Percentiles rank a stretch among this genome's conserved stretches.
Evolutionary conservation across 78 protist genomes (phyloP).

Genomic region (Chrysochromulina parva): DNA sequence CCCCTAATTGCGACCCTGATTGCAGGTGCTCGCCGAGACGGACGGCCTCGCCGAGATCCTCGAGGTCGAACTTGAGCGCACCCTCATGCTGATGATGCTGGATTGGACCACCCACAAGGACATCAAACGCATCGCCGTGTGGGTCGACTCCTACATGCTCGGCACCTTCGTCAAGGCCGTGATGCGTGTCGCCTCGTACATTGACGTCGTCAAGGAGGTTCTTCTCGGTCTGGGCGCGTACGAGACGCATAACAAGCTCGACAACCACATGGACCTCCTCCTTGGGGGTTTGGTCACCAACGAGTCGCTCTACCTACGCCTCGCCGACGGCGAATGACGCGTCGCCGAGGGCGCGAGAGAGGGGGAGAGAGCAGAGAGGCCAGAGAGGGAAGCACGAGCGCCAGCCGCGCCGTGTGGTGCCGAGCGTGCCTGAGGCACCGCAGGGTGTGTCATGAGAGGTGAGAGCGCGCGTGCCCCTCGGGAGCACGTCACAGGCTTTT

Average conservation of each 20-base stretch:
- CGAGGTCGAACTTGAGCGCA: neutral
- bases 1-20: too few relatives aligned
- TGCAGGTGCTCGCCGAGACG: neutral
- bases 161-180: conserved; percentile 35
- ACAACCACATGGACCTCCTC: conserved; percentile 18
- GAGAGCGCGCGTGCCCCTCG: too few relatives aligned
- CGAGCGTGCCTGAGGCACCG: too few relatives aligned
- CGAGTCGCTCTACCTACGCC: conserved; percentile 31
- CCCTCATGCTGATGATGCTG: conserved; percentile 13
- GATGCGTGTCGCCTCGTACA: neutral
- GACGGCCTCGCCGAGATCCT: neutral
- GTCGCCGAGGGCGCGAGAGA: too few relatives aligned
- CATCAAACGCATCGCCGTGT: neutral
- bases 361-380: too few relatives aligned
- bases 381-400: too few relatives aligned
- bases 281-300: conserved; percentile 40
- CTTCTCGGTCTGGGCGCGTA: conserved; percentile 18
- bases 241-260: conserved; percentile 22
- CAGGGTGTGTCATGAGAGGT: too few relatives aligned
- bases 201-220: neutral
- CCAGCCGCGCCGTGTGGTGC: too few relatives aligned
- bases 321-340: neutral
- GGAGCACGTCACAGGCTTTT: too few relatives aligned
- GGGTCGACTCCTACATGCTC: conserved; percentile 28
- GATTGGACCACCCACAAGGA: conserved; percentile 17